Evolutionary conservation across 1,284 basidiomycete species (phyloP).

Genomic region (Paramarasmius palmivorus): DNA sequence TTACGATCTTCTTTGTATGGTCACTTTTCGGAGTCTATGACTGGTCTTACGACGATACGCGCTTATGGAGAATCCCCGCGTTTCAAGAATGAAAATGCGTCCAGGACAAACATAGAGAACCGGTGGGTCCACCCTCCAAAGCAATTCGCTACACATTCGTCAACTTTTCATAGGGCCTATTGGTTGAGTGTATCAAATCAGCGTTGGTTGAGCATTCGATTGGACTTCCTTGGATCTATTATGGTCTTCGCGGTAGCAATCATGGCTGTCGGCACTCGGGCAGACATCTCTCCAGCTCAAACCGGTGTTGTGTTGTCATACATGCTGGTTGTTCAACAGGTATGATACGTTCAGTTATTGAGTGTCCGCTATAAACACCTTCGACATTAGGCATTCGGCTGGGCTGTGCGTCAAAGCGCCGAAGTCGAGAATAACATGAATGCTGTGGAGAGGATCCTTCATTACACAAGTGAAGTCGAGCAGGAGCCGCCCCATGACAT

Average conservation of each 20-base stretch:
- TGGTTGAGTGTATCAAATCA: constrained; percentile 83
- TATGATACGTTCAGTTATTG: no score
- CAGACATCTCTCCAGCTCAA: constrained; percentile 76
- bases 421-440: constrained; percentile 79
- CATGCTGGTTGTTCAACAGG: constrained; percentile 72
- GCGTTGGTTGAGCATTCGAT: constrained; percentile 86
- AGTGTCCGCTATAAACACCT: constrained; percentile 10
- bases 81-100: constrained; percentile 76
- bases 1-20: constrained; percentile 71
- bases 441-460: constrained; percentile 64
- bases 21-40: constrained; percentile 88
- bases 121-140: constrained; percentile 34
- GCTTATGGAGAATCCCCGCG: constrained; percentile 74
- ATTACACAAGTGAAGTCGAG: constrained; percentile 59
- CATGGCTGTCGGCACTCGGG: constrained; percentile 73
- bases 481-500: constrained; percentile 68
- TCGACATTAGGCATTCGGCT: constrained; percentile 50
- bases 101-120: constrained; percentile 84
- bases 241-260: constrained; percentile 83
- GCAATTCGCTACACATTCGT: neutral
- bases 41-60: constrained; percentile 82
- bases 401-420: constrained; percentile 66
- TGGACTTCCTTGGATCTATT: constrained; percentile 81
- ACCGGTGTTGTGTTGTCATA: constrained; percentile 77
- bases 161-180: constrained; percentile 61